Evolutionary conservation across 108 stramenopile species (phyloP).

Genomic region (Schizochytrium sp.): DNA sequence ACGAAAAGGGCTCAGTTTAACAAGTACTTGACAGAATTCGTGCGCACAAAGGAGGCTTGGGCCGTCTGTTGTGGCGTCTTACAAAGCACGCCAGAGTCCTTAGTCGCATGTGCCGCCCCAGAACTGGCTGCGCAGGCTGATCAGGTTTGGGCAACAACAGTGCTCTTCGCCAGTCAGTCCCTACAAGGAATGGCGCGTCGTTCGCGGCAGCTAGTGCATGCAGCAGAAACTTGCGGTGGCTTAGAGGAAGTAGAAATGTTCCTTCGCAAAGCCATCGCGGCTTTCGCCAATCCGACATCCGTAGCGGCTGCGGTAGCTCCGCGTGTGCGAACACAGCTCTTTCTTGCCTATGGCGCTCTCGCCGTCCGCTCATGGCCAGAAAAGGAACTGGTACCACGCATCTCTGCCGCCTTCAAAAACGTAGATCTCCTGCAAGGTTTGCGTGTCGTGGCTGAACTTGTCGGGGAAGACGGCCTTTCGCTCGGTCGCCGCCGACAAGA

Average conservation of each 20-base stretch:
- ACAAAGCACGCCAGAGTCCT: neutral
- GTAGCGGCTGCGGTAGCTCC: neutral
- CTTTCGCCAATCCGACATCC: neutral
- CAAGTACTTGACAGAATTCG: neutral
- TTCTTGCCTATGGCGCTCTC: neutral
- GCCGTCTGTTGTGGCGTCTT: neutral
- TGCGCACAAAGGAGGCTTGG: neutral
- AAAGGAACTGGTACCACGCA: neutral
- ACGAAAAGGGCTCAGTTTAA: neutral
- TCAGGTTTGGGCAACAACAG: neutral
- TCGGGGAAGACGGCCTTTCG: neutral
- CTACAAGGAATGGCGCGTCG: neutral
- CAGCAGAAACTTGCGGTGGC: neutral
- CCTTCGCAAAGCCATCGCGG: neutral
- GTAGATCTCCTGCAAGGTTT: neutral
- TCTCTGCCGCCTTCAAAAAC: neutral
- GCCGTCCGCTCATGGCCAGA: neutral
- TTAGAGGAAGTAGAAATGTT: neutral
- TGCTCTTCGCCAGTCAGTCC: neutral
- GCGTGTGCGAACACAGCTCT: neutral
- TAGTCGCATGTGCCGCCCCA: neutral
- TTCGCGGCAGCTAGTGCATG: neutral
- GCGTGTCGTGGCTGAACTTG: neutral
- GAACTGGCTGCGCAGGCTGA: neutral
- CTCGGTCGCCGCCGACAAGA: neutral